Percentiles rank a stretch among this genome's conserved stretches.
Evolutionary conservation across 2,329 filamentous ascomycete genomes (phyloP).

Genomic region (Monosporascus sp.): DNA sequence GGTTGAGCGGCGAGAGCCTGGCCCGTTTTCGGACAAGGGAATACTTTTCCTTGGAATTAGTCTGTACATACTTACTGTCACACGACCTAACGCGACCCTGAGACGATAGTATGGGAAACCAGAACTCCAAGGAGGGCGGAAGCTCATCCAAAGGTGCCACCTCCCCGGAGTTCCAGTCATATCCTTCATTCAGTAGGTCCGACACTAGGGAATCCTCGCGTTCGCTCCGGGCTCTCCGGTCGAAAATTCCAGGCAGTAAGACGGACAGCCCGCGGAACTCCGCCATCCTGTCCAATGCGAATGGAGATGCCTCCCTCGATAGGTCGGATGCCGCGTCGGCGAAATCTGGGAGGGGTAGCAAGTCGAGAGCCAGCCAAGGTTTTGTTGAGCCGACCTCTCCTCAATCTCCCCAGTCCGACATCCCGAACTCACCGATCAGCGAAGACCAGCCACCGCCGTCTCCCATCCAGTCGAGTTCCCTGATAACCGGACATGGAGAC

Average conservation of each 20-base stretch:
- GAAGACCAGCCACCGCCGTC: slow-evolving; percentile 69
- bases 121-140: slow-evolving; percentile 58
- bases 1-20: slow-evolving; percentile 20
- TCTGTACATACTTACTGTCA: not conserved
- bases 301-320: slow-evolving; percentile 53
- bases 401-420: slow-evolving; percentile 34
- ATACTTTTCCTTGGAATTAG: not conserved
- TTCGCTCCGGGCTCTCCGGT: slow-evolving; percentile 78
- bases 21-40: slow-evolving; percentile 11
- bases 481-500: slow-evolving; percentile 69
- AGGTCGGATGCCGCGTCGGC: slow-evolving; percentile 71
- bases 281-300: slow-evolving; percentile 56
- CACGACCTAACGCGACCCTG: slow-evolving; percentile 1
- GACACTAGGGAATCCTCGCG: slow-evolving; percentile 90
- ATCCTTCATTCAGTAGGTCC: slow-evolving; percentile 86
- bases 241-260: slow-evolving; percentile 78
- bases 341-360: slow-evolving; percentile 60
- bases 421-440: slow-evolving; percentile 38
- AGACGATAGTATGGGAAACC: slow-evolving; percentile 62
- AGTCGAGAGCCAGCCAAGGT: slow-evolving; percentile 36
- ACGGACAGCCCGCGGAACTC: slow-evolving; percentile 80
- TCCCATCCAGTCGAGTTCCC: slow-evolving; percentile 71
- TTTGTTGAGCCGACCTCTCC: slow-evolving; percentile 39
- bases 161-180: slow-evolving; percentile 62
- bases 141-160: slow-evolving; percentile 45